Evolutionary conservation across 202 grass and related monocot genomes (phyloP).

Genomic region (Saccharum hybrid): DNA sequence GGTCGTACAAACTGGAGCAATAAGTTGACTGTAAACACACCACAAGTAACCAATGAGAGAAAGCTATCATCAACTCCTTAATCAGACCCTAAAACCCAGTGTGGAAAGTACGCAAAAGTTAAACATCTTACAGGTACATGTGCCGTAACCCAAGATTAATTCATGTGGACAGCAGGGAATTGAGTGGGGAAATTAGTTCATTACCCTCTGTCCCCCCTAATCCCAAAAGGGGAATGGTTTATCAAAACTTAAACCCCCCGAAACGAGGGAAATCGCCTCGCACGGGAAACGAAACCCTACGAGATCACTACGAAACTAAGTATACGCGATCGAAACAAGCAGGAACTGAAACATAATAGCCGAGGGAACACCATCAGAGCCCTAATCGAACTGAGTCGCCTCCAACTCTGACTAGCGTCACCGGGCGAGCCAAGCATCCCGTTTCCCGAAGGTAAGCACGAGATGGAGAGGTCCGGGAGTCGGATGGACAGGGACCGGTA

Average conservation of each 20-base stretch:
- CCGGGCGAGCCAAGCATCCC: background rate
- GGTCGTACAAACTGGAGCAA: slow-evolving; percentile 79
- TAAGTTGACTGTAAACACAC: slow-evolving; percentile 76
- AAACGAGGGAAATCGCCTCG: background rate
- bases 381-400: background rate
- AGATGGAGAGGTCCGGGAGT: background rate
- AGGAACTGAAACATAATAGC: background rate
- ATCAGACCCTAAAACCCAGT: background rate
- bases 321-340: background rate
- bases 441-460: too few relatives aligned
- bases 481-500: background rate
- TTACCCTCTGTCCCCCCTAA: background rate
- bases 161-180: background rate
- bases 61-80: background rate
- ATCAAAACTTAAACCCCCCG: background rate
- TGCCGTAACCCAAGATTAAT: background rate
- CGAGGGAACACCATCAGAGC: background rate
- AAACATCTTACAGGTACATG: background rate
- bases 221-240: background rate
- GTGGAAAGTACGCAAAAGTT: background rate
- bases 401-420: background rate
- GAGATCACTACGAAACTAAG: background rate
- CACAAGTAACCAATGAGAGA: slow-evolving; percentile 27
- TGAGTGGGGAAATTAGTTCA: background rate
- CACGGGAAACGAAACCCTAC: background rate